Evolutionary conservation across 805 yeast species (phyloP), one percentile per base, ranked within the genome.

Genomic region (Wickerhamomyces mucosus): DNA sequence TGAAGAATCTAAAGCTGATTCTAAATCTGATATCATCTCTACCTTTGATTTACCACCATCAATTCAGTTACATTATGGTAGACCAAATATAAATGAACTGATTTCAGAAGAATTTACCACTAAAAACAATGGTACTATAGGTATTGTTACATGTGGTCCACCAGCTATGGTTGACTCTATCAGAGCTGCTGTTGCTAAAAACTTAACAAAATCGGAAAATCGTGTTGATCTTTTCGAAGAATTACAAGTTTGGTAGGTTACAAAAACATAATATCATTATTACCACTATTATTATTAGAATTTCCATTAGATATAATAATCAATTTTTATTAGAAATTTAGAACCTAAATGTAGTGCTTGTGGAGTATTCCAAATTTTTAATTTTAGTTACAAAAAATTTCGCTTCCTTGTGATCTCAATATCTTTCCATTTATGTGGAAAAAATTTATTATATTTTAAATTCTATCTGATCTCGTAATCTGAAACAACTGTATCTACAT

Each of bases 191-290:
- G 67, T 75, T 4, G 59, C 67, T 0, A 40, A 58, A 26, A 50
- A 66, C 34, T 49, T 74, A 31, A 54, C 60, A 21, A 39, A 53
- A 18, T 54, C 57, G 32, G 50, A 63, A 12, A 59, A 65, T 29
- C 64, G 81, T 27, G 68, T 81, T 14, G 88, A 78, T 38, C 75
- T 75, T 45, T 76, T 63, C 47, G 94, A 84, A 50, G 88, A 80
- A 47, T 65, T 78, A 29, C 85, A 79, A 56, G 63, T 68, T 11
- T 82, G 94, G 94, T 75, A 21, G 21, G n/a, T n/a, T n/a, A n/a
- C n/a, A 47, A 26, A 16, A n/a, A n/a, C n/a, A n/a, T n/a, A n/a
- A n/a, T n/a, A n/a, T n/a, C n/a, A n/a, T n/a, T n/a, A n/a, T n/a
- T n/a, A n/a, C n/a, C n/a, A n/a, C n/a, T n/a, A n/a, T n/a, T n/a